Base-by-base conservation (phyloP, 768 basidiomycete species). In the Collybia sp. region DNA sequence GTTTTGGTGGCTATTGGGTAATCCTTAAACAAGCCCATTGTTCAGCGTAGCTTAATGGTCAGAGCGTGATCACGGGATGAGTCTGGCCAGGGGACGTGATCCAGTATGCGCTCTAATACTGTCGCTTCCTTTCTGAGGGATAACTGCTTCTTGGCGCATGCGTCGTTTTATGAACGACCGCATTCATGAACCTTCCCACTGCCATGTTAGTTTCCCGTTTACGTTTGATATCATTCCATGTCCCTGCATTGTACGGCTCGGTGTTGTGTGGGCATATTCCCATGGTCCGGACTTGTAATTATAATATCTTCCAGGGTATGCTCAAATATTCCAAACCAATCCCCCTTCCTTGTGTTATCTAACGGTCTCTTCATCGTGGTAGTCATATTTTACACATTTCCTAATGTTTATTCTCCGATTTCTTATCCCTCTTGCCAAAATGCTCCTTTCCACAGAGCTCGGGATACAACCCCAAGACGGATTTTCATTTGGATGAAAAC, bases 261-360 rank as follows among this genome's bases (percentile, higher is more conserved):
- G 40, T 46, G 35, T 41, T 31, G 42, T 44, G 43, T 50, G 49
- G 40, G 46, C 48, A 44, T 45, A 42, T 48, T 31, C 48, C 43
- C 40, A 34, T 45, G 48, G 52, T 50, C 53, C 51, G 69, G 61
- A 66, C 64, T 64, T 73, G 70, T 73, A 72, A 65, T 62, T 62
- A 54, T 69, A 69, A 52, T 43, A 46, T 45, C 40, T 38, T 13
- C 36, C 42, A 34, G 40, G 38, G 30, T 39, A 43, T 44, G 46
- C 52, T 52, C 40, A 50, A 54, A 34, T 52, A 51, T 54, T 47
- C 47, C 49, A 48, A 49, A 46, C 45, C 50, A 48, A 45, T 53
- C 40, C 46, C 51, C 47, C 40, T 53, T 58, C 55, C 44, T 51
- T 62, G 54, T 64, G 61, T 65, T 69, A 66, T 67, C 61, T 69